Base-by-base conservation (phyloP, 345 rosid species). In the Barbarea vulgaris region DNA sequence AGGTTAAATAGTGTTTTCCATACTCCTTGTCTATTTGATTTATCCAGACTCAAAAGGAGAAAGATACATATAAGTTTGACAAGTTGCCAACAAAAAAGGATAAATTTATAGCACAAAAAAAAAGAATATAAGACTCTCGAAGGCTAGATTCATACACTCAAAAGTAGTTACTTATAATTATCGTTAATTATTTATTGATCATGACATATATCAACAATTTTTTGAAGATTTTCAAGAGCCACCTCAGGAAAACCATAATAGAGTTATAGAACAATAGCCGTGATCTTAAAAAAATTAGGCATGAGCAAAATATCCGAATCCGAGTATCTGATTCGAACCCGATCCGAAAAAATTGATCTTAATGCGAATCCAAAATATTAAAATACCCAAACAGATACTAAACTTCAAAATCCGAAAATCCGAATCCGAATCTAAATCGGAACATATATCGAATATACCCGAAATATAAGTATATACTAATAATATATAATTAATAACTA, bases 121-220 rank as follows among this genome's bases (percentile, higher is more conserved):
- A 48, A 17, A n/a, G 69, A 48, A 65, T 65, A 17, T 64, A 41
- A 15, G 28, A 65, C 53, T 60, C 48, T 24, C 6, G 42, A 65
- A 24, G 57, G 17, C 28, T 21, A 47, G 42, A 47, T 30, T 37
- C 11, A 44, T 46, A 28, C 25, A 46, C 18, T 47, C 28, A 48
- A 47, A 17, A 60, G 30, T 37, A 60, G 47, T 21, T 22, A 19
- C 30, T 18, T 33, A 31, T n/a, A n/a, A n/a, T 33, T 58, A 31
- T 18, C 42, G 11, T 3, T 59, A 22, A 21, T 13, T 36, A 60
- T 12, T 37, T 61, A 14, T 21, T 61, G 66, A 61, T 61, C 13
- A 39, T 39, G 66, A 39, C 66, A 34, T 37, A 22, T 31, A 30
- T 27, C 14, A 31, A 56, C 41, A 56, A 2, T 22, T 60, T 31